Base-by-base conservation (phyloP, 345 rosid genomes). In the Erodium maritimum region DNA sequence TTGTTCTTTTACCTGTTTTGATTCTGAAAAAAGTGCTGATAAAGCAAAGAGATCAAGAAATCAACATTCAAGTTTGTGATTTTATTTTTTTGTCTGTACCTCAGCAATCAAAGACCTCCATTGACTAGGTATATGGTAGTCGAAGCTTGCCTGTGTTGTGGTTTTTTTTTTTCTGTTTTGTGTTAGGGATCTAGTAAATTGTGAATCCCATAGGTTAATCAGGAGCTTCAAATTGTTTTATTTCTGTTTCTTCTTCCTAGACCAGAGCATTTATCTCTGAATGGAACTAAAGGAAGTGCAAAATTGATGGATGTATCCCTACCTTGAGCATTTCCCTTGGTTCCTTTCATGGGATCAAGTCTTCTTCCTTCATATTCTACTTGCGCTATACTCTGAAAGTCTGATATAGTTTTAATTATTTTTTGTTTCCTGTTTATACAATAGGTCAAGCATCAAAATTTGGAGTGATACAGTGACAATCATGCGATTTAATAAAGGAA, bases 401-500 rank as follows among this genome's bases (percentile, higher is more conserved):
- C 17, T 3, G 48, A 42, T 42, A 7, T 42, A 29, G 8, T 29
- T 29, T 42, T 42, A 7, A 3, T 29, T 3, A 29, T 29, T 42
- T 42, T 10, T 42, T 42, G 1, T 14, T 42, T 42, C 1, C 12
- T 9, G 0, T 42, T 3, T 16, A 1, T 42, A 42, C 46, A 42
- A 4, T 14, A 42, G 48, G 17, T 42, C 17, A 0, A 10, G 48
- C 48, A 11, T 42, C 17, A 16, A 42, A 42, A 42, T 42, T 21
- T 34, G 12, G 6, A 56, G 61, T 33, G 71, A 54, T 25, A 67
- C 23, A 67, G 22, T 61, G 56, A 80, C 24, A 52, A 63, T 7
- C 58, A 86, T 84, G 89, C 81, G 80, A 62, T 78, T 80, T 67
- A 82, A 64, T 71, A 81, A 75, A 65, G 90, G 91, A 60, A 69